Evolutionary conservation across 345 rosid species (phyloP).

Genomic region (Litchi chinensis): DNA sequence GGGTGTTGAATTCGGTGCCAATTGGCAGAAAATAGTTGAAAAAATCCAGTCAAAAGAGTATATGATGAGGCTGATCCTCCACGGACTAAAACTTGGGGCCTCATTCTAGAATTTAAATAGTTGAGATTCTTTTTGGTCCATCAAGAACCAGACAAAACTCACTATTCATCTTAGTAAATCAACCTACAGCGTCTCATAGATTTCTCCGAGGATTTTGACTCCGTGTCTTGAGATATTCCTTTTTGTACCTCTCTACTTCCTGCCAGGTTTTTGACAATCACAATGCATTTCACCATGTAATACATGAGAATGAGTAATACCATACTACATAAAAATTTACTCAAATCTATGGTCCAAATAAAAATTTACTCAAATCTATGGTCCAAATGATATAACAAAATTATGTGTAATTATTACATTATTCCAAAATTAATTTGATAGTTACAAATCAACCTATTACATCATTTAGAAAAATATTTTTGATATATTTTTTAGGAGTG

Average conservation of each 20-base stretch:
- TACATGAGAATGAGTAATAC: too few relatives aligned
- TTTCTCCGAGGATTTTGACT: constrained; percentile 24
- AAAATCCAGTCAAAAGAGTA: constrained; percentile 9
- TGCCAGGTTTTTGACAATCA: neutral
- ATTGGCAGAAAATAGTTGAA: constrained; percentile 23
- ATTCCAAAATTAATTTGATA: too few relatives aligned
- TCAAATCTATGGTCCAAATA: too few relatives aligned
- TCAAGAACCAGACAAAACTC: constrained; percentile 29
- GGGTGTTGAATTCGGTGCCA: constrained; percentile 24
- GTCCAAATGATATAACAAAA: too few relatives aligned
- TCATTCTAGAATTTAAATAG: constrained; percentile 36
- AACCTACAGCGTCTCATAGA: neutral
- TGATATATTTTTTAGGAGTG: too few relatives aligned
- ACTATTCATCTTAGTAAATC: neutral
- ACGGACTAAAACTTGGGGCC: constrained; percentile 11
- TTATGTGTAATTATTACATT: too few relatives aligned
- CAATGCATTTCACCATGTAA: neutral
- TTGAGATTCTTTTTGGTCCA: constrained; percentile 21
- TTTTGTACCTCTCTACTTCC: neutral
- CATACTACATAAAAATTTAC: too few relatives aligned
- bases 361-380: too few relatives aligned
- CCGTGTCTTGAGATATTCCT: neutral
- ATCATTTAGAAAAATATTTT: too few relatives aligned
- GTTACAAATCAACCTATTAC: too few relatives aligned
- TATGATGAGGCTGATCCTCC: constrained; percentile 22